Evolutionary conservation across 306 rosid genomes (phyloP).

Genomic region (Malus sylvestris): DNA sequence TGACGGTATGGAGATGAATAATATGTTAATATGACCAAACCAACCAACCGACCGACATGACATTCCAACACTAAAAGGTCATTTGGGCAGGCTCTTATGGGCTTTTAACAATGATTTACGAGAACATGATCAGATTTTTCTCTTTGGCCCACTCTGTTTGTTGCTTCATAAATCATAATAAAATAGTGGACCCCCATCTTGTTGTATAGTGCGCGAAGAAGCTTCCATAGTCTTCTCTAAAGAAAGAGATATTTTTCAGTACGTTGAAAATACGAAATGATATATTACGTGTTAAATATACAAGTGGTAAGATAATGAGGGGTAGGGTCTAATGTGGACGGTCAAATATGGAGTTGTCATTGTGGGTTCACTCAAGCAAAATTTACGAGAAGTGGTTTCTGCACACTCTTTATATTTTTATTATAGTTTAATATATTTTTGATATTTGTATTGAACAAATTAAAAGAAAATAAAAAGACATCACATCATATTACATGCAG

Average conservation of each 20-base stretch:
- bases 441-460: too few species aligned
- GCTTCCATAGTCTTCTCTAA: too few species aligned
- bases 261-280: rapidly evolving
- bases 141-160: neutral
- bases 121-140: too few species aligned
- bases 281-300: rapidly evolving
- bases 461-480: too few species aligned
- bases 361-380: neutral
- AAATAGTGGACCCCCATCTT: neutral
- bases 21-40: neutral
- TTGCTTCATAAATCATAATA: neutral
- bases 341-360: too few species aligned
- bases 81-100: neutral
- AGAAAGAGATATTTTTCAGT: too few species aligned
- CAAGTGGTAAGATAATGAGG: neutral
- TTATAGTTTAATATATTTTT: too few species aligned
- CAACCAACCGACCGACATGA: neutral
- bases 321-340: neutral
- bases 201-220: neutral
- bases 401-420: neutral
- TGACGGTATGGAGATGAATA: neutral
- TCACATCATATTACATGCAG: too few species aligned
- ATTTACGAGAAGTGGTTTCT: too few species aligned
- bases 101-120: neutral
- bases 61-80: neutral